Conservation (phyloP, 2,329 filamentous ascomycete species). For the Fusarium heterosporum region DNA sequence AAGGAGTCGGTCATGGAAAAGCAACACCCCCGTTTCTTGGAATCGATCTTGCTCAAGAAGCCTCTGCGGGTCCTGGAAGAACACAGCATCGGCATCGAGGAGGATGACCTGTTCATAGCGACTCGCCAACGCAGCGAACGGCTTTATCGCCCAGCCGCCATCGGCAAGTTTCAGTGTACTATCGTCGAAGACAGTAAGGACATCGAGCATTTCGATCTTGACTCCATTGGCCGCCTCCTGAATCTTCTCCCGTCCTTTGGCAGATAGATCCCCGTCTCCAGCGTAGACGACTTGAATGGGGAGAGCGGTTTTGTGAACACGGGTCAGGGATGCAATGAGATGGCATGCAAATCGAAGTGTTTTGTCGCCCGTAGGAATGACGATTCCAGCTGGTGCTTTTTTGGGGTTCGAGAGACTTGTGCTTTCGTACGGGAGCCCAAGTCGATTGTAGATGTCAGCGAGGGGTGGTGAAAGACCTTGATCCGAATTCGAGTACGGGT, state of each 20-base stretch:
- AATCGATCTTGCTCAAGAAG: constrained; percentile 51
- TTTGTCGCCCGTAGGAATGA: constrained; percentile 51
- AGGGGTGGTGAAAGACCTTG: constrained; percentile 27
- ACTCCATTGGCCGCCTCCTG: constrained; percentile 31
- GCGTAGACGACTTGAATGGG: constrained; percentile 55
- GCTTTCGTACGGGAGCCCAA: constrained; percentile 10
- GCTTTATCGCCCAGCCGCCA: constrained; percentile 56
- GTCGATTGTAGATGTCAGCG: constrained; percentile 18
- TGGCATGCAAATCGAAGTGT: constrained; percentile 53
- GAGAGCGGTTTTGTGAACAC: constrained; percentile 47
- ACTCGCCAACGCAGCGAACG: constrained; percentile 55
- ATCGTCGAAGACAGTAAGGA: constrained; percentile 52
- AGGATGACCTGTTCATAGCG: constrained; percentile 54
- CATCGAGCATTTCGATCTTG: constrained; percentile 50
- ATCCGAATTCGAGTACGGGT: constrained; percentile 44
- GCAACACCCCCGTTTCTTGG: constrained; percentile 49
- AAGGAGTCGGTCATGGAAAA: constrained; percentile 58
- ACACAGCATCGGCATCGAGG: constrained; percentile 55
- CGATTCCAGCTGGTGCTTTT: constrained; percentile 47
- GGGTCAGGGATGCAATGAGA: constrained; percentile 49
- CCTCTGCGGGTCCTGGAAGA: constrained; percentile 52
- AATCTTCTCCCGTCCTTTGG: constrained; percentile 43
- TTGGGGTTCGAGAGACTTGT: constrained; percentile 22
- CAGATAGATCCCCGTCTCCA: constrained; percentile 49
- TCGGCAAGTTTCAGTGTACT: constrained; percentile 44